A percentile compares a stretch with the other conserved stretches of the same genome.
Conservation (phyloP, 1,284 basidiomycete species). For the Trichosporon sp. region DNA sequence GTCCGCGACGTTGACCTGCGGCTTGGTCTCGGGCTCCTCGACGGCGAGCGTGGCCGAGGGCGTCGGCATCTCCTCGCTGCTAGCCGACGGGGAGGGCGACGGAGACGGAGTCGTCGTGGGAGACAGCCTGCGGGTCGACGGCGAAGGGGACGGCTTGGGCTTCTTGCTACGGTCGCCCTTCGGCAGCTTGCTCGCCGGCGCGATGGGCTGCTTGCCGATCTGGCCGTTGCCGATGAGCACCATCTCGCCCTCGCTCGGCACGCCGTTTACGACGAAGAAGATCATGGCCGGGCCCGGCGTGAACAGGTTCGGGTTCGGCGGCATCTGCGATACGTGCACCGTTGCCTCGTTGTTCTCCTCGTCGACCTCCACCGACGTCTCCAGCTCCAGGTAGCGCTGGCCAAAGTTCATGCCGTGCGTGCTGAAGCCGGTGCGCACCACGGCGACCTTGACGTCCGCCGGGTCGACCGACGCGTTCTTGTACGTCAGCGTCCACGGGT, state of each 20-base stretch:
- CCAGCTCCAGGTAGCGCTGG: constrained; percentile 61
- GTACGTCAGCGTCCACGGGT: constrained; percentile 67
- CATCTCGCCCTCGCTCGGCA: constrained; percentile 71
- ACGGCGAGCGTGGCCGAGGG: neutral
- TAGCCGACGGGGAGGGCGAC: too few relatives aligned
- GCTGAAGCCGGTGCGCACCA: constrained; percentile 85
- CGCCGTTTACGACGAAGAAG: constrained; percentile 73
- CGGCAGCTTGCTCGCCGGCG: constrained; percentile 57
- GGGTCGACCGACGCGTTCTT: constrained; percentile 57
- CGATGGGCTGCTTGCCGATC: constrained; percentile 63
- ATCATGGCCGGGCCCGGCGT: constrained; percentile 78
- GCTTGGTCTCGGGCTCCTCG: neutral
- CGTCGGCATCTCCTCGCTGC: too few relatives aligned
- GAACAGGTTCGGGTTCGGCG: constrained; percentile 77
- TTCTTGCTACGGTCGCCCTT: constrained; percentile 22
- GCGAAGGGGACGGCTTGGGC: neutral
- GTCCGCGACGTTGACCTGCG: neutral
- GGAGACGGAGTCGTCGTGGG: neutral
- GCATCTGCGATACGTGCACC: constrained; percentile 73
- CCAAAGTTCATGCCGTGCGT: constrained; percentile 77
- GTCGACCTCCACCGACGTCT: constrained; percentile 72
- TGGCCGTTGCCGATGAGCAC: constrained; percentile 73
- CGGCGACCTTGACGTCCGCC: constrained; percentile 61
- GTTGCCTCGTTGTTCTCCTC: constrained; percentile 63
- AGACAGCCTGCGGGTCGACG: neutral